Evolutionary conservation across 805 yeast species (phyloP).

Genomic region (Lachancea cidri): DNA sequence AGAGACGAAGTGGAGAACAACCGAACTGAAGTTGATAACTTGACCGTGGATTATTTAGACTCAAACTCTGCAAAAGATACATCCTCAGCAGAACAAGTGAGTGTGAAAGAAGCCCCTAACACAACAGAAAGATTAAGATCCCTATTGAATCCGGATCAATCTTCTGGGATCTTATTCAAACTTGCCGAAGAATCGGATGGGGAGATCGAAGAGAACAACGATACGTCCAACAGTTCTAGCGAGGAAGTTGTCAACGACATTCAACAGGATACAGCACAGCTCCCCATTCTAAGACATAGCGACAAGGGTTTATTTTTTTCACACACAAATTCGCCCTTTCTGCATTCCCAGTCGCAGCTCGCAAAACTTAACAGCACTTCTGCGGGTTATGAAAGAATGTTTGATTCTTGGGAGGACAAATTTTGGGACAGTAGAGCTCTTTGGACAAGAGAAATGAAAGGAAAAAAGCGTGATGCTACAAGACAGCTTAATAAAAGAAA

Average conservation of each 20-base stretch:
- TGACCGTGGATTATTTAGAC: too few relatives aligned
- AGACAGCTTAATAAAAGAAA: conserved; percentile 49
- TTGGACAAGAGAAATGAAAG: conserved; percentile 68
- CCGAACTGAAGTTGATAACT: too few relatives aligned
- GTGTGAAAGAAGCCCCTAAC: too few relatives aligned
- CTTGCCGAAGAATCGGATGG: conserved; percentile 41
- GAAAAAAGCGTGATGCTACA: conserved; percentile 66
- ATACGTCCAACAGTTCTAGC: conserved; percentile 6
- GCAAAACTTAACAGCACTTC: conserved; percentile 40
- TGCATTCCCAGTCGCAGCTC: conserved; percentile 78
- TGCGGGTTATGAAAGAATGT: conserved; percentile 30
- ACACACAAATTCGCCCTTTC: conserved; percentile 80
- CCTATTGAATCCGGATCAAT: conserved; percentile 44
- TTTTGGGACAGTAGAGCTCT: conserved; percentile 84
- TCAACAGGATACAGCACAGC: conserved; percentile 16
- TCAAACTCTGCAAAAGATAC: too few relatives aligned
- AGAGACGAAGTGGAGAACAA: too few relatives aligned
- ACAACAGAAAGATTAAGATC: conserved; percentile 61
- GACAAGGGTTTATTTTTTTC: conserved; percentile 67
- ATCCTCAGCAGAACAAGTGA: too few relatives aligned
- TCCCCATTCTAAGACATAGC: conserved; percentile 12
- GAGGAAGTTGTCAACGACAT: conserved; percentile 7
- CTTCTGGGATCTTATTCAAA: conserved; percentile 38
- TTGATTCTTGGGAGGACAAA: conserved; percentile 59
- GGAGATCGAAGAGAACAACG: conserved; percentile 40